Evolutionary conservation across 352 stramenopile genomes (phyloP).

Genomic region (Phytophthora podocarpi): DNA sequence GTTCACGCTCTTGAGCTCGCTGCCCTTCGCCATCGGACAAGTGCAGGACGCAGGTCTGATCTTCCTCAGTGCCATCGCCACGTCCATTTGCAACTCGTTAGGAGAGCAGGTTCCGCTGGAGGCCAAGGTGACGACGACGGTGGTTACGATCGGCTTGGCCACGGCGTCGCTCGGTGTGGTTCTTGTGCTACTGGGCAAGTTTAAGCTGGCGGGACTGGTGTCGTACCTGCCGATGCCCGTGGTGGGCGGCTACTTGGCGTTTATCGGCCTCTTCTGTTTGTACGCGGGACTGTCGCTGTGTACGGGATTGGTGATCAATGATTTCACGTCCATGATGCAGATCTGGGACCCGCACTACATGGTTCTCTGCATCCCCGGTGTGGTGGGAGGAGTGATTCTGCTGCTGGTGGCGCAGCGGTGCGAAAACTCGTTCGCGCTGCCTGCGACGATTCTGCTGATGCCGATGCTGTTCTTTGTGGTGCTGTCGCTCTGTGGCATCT

Average conservation of each 20-base stretch:
- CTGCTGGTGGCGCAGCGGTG: slow-evolving; percentile 85
- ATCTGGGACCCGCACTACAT: slow-evolving; percentile 71
- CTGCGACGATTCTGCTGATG: slow-evolving; percentile 87
- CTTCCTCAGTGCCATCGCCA: slow-evolving; percentile 96
- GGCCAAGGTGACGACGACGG: slow-evolving; percentile 92
- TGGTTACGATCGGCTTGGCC: slow-evolving; percentile 92
- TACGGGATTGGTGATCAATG: slow-evolving; percentile 92
- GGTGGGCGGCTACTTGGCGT: slow-evolving; percentile 97
- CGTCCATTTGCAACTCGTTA: slow-evolving; percentile 86
- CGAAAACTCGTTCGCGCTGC: slow-evolving; percentile 76
- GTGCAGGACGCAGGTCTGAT: slow-evolving; percentile 99
- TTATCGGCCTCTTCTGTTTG: slow-evolving; percentile 97
- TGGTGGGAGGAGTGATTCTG: slow-evolving; percentile 84
- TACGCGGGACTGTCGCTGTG: slow-evolving; percentile 92
- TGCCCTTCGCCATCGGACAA: slow-evolving; percentile 97
- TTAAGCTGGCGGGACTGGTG: slow-evolving; percentile 94
- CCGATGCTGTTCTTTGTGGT: slow-evolving; percentile 91
- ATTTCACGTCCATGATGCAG: slow-evolving; percentile 79
- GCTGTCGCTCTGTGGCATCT: slow-evolving; percentile 76
- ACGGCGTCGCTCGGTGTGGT: slow-evolving; percentile 92
- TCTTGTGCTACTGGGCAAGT: slow-evolving; percentile 94
- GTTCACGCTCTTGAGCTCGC: slow-evolving; percentile 88
- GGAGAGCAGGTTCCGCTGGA: slow-evolving; percentile 65
- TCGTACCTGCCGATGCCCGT: slow-evolving; percentile 97
- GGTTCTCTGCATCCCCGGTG: slow-evolving; percentile 83